These are phyloP conservation scores for Talaromyces amestolkiae DNA, from an alignment of 2,329 filamentous ascomycete species.

Conservation along the genomic window DNA sequence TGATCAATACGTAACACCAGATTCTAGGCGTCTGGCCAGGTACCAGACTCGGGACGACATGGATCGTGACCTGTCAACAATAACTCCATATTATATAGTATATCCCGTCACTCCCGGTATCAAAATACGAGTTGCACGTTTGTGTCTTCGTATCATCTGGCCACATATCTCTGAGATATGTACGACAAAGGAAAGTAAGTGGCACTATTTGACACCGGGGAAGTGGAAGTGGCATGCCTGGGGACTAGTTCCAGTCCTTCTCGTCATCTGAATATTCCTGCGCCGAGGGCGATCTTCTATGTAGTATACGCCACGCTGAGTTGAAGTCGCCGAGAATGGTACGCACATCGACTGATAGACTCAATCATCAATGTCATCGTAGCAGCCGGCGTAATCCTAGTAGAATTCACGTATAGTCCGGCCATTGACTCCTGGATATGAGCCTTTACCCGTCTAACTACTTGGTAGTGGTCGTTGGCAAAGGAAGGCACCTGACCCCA, in stretches of 20 bases:
- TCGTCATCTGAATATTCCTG: neutral
- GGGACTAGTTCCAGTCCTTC: neutral
- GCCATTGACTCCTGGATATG: neutral
- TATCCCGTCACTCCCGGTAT: conserved; percentile 1
- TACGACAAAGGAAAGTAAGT: neutral
- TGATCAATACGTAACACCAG: neutral
- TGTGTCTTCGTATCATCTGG: neutral
- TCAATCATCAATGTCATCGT: neutral
- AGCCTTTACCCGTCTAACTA: neutral
- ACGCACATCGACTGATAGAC: neutral
- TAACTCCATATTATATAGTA: neutral
- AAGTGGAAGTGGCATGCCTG: neutral
- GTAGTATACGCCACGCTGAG: neutral
- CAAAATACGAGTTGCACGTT: conserved; percentile 7
- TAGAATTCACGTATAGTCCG: neutral
- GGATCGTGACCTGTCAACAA: neutral
- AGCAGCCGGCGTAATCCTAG: neutral
- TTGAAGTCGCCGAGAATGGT: neutral
- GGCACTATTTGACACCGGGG: neutral
- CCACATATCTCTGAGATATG: neutral
- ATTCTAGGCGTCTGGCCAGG: neutral
- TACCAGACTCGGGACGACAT: neutral
- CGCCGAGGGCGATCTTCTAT: neutral
- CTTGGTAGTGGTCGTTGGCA: neutral
- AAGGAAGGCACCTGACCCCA: neutral